phyloP scores from a whole-genome alignment of 1,139 yeast species.

The Pichia sp. region DNA sequence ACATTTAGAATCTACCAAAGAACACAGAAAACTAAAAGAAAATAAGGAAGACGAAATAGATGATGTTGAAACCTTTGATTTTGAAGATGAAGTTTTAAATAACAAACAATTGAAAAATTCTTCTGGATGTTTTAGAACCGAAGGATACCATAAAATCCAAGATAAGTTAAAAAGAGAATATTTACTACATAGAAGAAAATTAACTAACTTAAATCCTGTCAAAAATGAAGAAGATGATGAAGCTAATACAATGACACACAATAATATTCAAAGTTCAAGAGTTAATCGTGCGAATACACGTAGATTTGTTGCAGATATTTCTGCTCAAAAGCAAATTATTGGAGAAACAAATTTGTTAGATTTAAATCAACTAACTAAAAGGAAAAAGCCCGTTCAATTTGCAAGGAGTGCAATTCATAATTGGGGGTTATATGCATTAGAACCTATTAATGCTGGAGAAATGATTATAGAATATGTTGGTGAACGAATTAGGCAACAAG shows the following conservation, averaged over 20 bases:
- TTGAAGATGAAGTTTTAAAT: conserved; percentile 20
- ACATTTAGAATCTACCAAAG: conserved; percentile 34
- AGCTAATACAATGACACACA: conserved; percentile 19
- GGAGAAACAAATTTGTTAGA: conserved; percentile 82
- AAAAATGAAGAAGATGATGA: conserved; percentile 53
- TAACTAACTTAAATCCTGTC: conserved; percentile 47
- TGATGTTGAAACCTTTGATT: conserved; percentile 17
- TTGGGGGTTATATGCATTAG: conserved; percentile 96
- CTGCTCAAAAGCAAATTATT: conserved; percentile 69
- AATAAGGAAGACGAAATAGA: conserved; percentile 29
- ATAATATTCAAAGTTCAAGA: conserved; percentile 58
- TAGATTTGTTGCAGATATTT: conserved; percentile 85
- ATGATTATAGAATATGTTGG: conserved; percentile 99
- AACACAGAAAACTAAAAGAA: conserved; percentile 23
- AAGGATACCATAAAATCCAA: conserved; percentile 68
- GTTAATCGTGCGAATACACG: conserved; percentile 86
- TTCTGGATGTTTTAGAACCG: conserved; percentile 64
- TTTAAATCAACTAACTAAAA: conserved; percentile 71
- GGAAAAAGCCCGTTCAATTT: conserved; percentile 91
- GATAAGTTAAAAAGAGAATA: conserved; percentile 71
- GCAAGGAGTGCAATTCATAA: conserved; percentile 96
- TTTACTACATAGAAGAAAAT: conserved; percentile 69
- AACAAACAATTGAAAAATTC: conserved; percentile 29
- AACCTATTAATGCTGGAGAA: conserved; percentile 89
- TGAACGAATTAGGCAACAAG: conserved; percentile 87